phyloP scores from a whole-genome alignment of 768 basidiomycete genomes.

The Leccinum rimulosum region DNA sequence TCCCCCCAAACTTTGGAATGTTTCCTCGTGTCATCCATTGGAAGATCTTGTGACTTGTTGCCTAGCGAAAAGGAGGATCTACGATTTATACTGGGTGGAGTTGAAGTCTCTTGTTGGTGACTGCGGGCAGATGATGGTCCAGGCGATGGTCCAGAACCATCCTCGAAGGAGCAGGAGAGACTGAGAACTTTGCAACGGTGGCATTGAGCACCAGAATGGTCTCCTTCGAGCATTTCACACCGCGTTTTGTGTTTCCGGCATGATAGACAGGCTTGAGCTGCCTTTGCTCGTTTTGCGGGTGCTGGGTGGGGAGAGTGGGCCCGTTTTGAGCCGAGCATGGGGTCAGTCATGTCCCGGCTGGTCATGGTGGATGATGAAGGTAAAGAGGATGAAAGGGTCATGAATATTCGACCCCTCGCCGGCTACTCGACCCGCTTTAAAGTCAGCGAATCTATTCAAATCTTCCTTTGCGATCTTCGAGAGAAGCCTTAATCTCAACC shows the following conservation, averaged over 20 bases:
- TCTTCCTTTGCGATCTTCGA: neutral
- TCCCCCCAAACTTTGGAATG: constrained; percentile 22
- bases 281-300: constrained; percentile 40
- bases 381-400: constrained; percentile 3
- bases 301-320: constrained; percentile 30
- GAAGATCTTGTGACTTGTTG: constrained; percentile 21
- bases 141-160: constrained; percentile 19
- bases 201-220: constrained; percentile 37
- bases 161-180: constrained; percentile 47
- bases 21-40: constrained; percentile 23
- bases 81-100: constrained; percentile 22
- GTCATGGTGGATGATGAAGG: constrained; percentile 18
- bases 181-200: constrained; percentile 51
- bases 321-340: constrained; percentile 27
- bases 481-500: constrained; percentile 5
- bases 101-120: constrained; percentile 19
- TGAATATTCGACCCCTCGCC: constrained; percentile 10
- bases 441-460: constrained; percentile 20
- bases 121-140: constrained; percentile 15
- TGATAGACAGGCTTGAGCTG: constrained; percentile 43
- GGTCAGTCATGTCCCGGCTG: constrained; percentile 19
- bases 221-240: constrained; percentile 48
- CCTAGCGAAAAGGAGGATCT: constrained; percentile 22
- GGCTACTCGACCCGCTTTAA: constrained; percentile 24
- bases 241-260: constrained; percentile 50